Percentiles rank a stretch among this genome's conserved stretches.
phyloP scores from a whole-genome alignment of 345 rosid genomes.

The Mangifera indica region DNA sequence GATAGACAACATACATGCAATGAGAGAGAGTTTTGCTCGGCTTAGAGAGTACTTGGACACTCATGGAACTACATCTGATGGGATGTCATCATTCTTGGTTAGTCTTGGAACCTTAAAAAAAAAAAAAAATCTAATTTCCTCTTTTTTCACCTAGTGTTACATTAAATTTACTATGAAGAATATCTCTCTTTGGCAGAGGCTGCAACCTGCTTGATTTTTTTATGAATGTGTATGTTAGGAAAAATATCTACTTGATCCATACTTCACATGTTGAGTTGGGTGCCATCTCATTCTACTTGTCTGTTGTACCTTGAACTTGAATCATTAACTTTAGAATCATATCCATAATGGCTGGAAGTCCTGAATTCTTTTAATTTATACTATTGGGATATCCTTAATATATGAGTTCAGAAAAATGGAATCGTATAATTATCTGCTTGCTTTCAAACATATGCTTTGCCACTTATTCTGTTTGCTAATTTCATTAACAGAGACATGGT shows the following conservation, averaged over 20 bases:
- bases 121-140: not conserved
- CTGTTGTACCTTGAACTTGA: not conserved
- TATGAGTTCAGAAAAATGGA: not conserved
- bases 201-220: not conserved
- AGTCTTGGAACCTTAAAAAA: conserved; percentile 33
- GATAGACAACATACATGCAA: conserved; percentile 97
- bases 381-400: not conserved
- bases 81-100: conserved; percentile 94
- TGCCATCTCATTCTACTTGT: not conserved
- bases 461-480: conserved; percentile 25
- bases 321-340: not conserved
- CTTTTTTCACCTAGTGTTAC: not conserved
- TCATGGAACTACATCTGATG: conserved; percentile 92
- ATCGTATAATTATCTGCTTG: not conserved
- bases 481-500: conserved; percentile 79
- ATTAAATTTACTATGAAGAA: not conserved
- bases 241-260: not conserved
- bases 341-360: not conserved
- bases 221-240: not conserved
- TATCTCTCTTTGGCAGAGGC: not conserved
- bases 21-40: conserved; percentile 97
- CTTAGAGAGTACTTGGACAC: conserved; percentile 96
- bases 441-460: conserved; percentile 9
- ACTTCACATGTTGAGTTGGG: conserved; percentile 13
- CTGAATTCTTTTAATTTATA: not conserved